A percentile compares a stretch with the other conserved stretches of the same genome.
These are phyloP conservation scores for Coelastrella sp. DNA, from an alignment of 139 green algal genomes.

Conservation along the genomic window DNA sequence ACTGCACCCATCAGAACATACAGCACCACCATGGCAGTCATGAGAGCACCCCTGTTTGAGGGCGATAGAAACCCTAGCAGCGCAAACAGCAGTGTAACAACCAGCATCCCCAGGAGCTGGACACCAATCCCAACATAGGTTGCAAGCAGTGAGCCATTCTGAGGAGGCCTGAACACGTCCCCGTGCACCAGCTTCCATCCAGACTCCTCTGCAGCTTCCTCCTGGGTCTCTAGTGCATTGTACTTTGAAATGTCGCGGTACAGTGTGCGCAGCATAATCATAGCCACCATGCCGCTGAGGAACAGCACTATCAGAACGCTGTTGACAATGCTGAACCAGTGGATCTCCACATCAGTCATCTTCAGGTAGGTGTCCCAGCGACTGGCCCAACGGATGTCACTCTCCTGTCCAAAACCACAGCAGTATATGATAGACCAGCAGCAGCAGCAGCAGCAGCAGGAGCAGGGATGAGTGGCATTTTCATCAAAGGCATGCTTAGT, in stretches of 20 bases:
- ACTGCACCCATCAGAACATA: constrained; percentile 99
- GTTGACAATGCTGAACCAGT: constrained; percentile 99
- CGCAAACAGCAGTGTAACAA: constrained; percentile 97
- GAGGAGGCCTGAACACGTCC: constrained; percentile 96
- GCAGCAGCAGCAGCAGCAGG: not conserved
- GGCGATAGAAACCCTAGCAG: constrained; percentile 98
- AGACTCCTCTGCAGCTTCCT: constrained; percentile 96
- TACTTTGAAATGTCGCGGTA: constrained; percentile 94
- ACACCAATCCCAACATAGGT: constrained; percentile 94
- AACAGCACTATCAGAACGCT: constrained; percentile 99
- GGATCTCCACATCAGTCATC: constrained; percentile 95
- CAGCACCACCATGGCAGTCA: constrained; percentile 92
- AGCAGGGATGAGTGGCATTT: not conserved
- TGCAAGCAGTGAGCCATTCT: constrained; percentile 78
- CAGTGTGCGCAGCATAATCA: constrained; percentile 99
- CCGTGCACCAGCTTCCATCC: constrained; percentile 99
- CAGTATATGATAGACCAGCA: not conserved
- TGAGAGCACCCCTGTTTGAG: constrained; percentile 96
- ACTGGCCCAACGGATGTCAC: constrained; percentile 95
- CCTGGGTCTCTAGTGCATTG: constrained; percentile 92
- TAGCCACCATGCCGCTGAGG: constrained; percentile 98
- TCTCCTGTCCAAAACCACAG: constrained; percentile 53
- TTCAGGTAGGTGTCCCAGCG: constrained; percentile 99
- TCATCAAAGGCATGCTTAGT: not conserved
- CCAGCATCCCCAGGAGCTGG: constrained; percentile 94